Evolutionary conservation across 257 asterid species (phyloP).

Genomic region (Fraxinus excelsior): DNA sequence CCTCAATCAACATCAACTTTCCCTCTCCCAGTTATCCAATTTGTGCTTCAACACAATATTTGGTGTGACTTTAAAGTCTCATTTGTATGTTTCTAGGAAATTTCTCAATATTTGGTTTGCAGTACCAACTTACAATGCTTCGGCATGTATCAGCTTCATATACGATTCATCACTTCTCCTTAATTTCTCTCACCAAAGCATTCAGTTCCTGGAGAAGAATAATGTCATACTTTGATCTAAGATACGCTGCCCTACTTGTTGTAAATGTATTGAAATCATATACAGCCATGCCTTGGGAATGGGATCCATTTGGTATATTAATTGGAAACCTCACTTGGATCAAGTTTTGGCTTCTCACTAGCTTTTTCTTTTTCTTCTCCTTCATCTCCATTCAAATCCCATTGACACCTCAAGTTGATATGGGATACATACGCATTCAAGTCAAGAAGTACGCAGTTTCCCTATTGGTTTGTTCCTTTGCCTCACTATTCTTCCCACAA

Average conservation of each 20-base stretch:
- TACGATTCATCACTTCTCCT: no score
- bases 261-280: background rate
- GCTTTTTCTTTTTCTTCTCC: conserved; percentile 3
- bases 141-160: no score
- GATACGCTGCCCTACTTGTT: background rate
- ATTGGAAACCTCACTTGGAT: background rate
- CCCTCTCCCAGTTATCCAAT: no score
- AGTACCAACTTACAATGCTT: no score
- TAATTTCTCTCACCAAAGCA: no score
- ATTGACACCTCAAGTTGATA: background rate
- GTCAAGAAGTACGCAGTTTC: background rate
- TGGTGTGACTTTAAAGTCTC: no score
- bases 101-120: no score
- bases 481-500: conserved; percentile 8
- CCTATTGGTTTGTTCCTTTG: conserved; percentile 1
- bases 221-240: background rate
- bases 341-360: background rate
- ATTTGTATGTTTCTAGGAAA: no score
- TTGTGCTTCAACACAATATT: no score
- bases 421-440: background rate
- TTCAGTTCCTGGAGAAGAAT: no score
- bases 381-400: conserved; percentile 14
- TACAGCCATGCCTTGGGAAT: background rate
- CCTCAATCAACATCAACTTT: no score
- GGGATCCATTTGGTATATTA: background rate